Evolutionary conservation across 495 filamentous ascomycete species (phyloP).

Genomic region (Podospora comata): DNA sequence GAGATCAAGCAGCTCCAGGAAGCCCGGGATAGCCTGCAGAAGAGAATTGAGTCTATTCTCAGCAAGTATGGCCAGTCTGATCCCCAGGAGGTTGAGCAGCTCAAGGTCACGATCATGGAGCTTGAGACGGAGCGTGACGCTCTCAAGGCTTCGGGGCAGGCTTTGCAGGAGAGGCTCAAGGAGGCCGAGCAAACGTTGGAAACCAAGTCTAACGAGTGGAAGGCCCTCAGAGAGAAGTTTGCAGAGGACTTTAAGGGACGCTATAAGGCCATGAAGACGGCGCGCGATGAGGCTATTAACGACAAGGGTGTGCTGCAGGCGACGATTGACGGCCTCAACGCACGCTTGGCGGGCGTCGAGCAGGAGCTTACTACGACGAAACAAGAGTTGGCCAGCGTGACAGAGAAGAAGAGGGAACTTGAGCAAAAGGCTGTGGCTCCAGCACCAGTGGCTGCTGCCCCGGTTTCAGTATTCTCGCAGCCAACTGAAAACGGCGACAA

Average conservation of each 20-base stretch:
- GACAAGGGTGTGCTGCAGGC: conserved; percentile 40
- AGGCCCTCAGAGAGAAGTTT: conserved; percentile 38
- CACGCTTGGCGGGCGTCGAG: conserved; percentile 34
- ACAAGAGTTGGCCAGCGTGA: conserved; percentile 35
- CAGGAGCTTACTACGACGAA: conserved; percentile 38
- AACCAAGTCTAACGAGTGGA: conserved; percentile 47
- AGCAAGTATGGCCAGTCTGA: conserved; percentile 95
- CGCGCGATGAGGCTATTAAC: conserved; percentile 40
- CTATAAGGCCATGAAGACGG: conserved; percentile 39
- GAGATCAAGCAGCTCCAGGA: conserved; percentile 82
- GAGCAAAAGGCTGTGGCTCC: conserved; percentile 27
- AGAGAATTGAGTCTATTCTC: conserved; percentile 88
- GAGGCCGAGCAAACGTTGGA: conserved; percentile 42
- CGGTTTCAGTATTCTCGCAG: conserved; percentile 12
- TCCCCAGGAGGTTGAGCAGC: conserved; percentile 80
- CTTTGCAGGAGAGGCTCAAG: conserved; percentile 56
- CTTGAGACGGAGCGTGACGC: conserved; percentile 72
- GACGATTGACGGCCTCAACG: conserved; percentile 33
- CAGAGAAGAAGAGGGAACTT: conserved; percentile 36
- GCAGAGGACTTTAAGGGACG: conserved; percentile 47
- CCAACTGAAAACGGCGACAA: conserved; percentile 13
- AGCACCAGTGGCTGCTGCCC: conserved; percentile 12
- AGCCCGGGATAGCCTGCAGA: conserved; percentile 87
- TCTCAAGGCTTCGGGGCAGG: conserved; percentile 53
- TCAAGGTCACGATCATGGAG: conserved; percentile 62